Conservation (phyloP, 164 flowering plant species). For the Magnolia sinica region DNA sequence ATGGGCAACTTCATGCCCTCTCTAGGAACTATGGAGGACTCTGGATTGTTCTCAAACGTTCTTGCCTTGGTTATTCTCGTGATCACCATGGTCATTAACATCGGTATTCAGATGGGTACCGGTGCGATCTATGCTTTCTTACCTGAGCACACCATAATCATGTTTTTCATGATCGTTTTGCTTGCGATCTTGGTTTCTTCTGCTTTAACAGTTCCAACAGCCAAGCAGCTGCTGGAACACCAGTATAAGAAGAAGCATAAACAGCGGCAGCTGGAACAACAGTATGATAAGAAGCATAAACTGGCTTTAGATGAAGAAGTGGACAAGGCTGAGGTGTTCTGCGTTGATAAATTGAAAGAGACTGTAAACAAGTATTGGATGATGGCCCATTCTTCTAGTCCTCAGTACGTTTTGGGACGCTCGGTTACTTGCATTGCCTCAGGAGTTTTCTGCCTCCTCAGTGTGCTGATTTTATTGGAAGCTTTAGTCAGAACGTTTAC, state of each 20-base stretch:
- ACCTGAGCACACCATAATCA: slow-evolving; percentile 36
- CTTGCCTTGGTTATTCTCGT: slow-evolving; percentile 58
- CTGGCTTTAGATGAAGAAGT: background rate
- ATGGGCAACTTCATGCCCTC: slow-evolving; percentile 68
- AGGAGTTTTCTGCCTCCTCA: slow-evolving; percentile 45
- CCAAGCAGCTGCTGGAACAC: slow-evolving; percentile 28
- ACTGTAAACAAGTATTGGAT: slow-evolving; percentile 42
- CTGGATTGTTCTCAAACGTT: slow-evolving; percentile 38
- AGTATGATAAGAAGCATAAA: slow-evolving; percentile 17
- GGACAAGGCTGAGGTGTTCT: background rate
- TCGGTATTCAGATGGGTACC: slow-evolving; percentile 52
- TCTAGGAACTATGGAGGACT: slow-evolving; percentile 42
- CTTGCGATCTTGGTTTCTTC: slow-evolving; percentile 2
- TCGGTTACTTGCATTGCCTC: slow-evolving; percentile 48
- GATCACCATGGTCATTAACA: slow-evolving; percentile 44
- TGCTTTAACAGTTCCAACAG: slow-evolving; percentile 17
- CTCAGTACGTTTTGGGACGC: slow-evolving; percentile 55
- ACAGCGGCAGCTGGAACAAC: slow-evolving; percentile 17
- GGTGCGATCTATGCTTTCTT: slow-evolving; percentile 45
- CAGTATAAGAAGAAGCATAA: slow-evolving; percentile 18
- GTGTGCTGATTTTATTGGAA: slow-evolving; percentile 37
- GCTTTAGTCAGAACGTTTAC: slow-evolving; percentile 35
- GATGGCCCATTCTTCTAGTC: slow-evolving; percentile 55
- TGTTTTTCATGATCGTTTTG: slow-evolving; percentile 37
- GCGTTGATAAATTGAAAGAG: slow-evolving; percentile 24